These are phyloP conservation scores for Kwoniella bestiolae DNA, from an alignment of 768 basidiomycete species.

Conservation along the genomic window DNA sequence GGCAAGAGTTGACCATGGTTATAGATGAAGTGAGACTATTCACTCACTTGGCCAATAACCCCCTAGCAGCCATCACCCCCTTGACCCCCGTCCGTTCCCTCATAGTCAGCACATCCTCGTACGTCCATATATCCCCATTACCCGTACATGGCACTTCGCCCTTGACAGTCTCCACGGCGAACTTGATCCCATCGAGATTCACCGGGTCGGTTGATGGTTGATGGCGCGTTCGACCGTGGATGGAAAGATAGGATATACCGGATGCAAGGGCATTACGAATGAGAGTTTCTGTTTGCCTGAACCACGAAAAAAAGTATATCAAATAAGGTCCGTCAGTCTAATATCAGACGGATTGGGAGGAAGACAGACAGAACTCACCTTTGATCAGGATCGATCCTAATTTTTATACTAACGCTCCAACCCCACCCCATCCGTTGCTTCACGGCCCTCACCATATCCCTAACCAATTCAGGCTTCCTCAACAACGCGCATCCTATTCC, in stretches of 20 bases:
- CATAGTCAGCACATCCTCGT: slow-evolving; percentile 57
- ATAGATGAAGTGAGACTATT: not conserved
- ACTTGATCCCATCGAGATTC: slow-evolving; percentile 58
- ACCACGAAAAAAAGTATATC: not conserved
- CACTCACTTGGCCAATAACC: slow-evolving; percentile 61
- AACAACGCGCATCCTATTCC: slow-evolving; percentile 61
- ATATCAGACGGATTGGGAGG: too few relatives aligned
- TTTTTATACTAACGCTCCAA: slow-evolving; percentile 62
- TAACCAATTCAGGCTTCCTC: slow-evolving; percentile 60
- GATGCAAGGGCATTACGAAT: slow-evolving; percentile 59
- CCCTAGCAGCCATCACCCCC: slow-evolving; percentile 62
- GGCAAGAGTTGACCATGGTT: not conserved
- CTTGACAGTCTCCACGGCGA: slow-evolving; percentile 59
- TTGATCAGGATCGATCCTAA: slow-evolving; percentile 60
- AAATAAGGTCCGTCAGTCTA: not conserved
- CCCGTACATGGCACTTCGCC: slow-evolving; percentile 60
- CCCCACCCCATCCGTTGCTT: slow-evolving; percentile 59
- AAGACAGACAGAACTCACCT: slow-evolving; percentile 43
- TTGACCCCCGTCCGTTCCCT: slow-evolving; percentile 57
- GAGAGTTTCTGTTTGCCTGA: slow-evolving; percentile 59
- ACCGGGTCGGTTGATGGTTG: slow-evolving; percentile 61
- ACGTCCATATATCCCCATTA: slow-evolving; percentile 61
- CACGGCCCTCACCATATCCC: slow-evolving; percentile 60
- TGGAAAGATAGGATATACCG: slow-evolving; percentile 59
- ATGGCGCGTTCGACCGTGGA: slow-evolving; percentile 62